phyloP scores from a whole-genome alignment of 176 grass and related monocot species.

The Bromus sterilis region DNA sequence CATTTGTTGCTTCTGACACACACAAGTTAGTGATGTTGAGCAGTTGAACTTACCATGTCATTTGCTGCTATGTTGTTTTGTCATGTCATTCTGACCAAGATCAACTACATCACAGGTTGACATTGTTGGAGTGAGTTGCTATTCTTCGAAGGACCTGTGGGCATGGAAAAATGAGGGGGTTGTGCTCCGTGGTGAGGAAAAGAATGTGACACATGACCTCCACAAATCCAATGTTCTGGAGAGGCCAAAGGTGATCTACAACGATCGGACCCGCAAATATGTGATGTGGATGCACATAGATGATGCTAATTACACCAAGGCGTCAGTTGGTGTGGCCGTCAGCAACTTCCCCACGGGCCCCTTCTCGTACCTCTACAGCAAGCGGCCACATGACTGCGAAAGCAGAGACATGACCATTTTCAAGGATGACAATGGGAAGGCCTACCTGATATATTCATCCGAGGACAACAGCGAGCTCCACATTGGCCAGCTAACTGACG shows the following conservation, averaged over 20 bases:
- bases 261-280: conserved; percentile 60
- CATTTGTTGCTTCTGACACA: background rate
- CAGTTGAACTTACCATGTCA: background rate
- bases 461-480: conserved; percentile 94
- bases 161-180: conserved; percentile 91
- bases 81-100: conserved; percentile 7
- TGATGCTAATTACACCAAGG: conserved; percentile 89
- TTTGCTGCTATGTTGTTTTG: background rate
- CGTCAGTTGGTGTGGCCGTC: conserved; percentile 68
- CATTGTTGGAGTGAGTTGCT: conserved; percentile 92
- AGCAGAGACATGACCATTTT: conserved; percentile 98
- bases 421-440: conserved; percentile 89
- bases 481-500: conserved; percentile 65
- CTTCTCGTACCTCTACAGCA: conserved; percentile 83
- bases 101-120: conserved; percentile 57
- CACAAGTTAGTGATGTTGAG: background rate
- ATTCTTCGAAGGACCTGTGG: conserved; percentile 89
- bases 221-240: conserved; percentile 95
- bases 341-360: conserved; percentile 64
- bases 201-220: conserved; percentile 70
- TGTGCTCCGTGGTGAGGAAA: conserved; percentile 69
- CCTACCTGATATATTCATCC: conserved; percentile 90
- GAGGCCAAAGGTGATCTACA: conserved; percentile 98
- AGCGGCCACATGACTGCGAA: conserved; percentile 73
- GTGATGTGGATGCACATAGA: conserved; percentile 99